Conservation (phyloP, 2,329 filamentous ascomycete species). For the Pezicula neosporulosa region DNA sequence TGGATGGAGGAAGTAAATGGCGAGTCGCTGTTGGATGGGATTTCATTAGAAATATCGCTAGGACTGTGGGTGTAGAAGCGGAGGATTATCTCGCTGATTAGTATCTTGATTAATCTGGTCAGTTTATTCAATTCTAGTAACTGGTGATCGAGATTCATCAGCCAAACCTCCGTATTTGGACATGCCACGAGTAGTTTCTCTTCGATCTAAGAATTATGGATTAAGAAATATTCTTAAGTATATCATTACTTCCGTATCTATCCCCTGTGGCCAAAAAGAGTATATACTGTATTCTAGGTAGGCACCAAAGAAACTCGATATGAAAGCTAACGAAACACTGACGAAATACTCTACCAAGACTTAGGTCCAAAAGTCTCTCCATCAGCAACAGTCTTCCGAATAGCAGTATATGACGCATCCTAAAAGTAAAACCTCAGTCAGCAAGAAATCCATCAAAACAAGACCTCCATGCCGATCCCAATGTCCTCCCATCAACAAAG, state of each 20-base stretch:
- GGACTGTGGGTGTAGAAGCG: conserved; percentile 74
- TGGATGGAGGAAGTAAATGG: conserved; percentile 72
- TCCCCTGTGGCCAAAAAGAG: too few relatives aligned
- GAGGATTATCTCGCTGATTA: conserved; percentile 70
- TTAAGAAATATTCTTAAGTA: too few relatives aligned
- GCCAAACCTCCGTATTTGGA: too few relatives aligned
- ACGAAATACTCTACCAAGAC: conserved; percentile 35
- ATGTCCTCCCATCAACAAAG: background rate
- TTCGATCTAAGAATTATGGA: too few relatives aligned
- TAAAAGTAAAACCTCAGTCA: background rate
- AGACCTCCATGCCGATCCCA: background rate
- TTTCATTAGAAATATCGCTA: conserved; percentile 64
- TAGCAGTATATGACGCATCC: conserved; percentile 36
- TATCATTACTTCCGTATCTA: too few relatives aligned
- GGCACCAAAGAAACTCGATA: too few relatives aligned
- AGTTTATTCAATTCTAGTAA: too few relatives aligned
- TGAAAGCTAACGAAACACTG: background rate
- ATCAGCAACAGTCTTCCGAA: conserved; percentile 47
- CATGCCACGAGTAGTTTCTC: too few relatives aligned
- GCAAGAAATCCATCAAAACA: background rate
- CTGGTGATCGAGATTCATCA: too few relatives aligned
- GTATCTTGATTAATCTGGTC: too few relatives aligned
- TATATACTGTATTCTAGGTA: too few relatives aligned
- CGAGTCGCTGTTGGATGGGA: conserved; percentile 79
- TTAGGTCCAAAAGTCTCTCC: conserved; percentile 61